phyloP scores from a whole-genome alignment of 2,329 filamentous ascomycete genomes.

The Aspergillus sp. region DNA sequence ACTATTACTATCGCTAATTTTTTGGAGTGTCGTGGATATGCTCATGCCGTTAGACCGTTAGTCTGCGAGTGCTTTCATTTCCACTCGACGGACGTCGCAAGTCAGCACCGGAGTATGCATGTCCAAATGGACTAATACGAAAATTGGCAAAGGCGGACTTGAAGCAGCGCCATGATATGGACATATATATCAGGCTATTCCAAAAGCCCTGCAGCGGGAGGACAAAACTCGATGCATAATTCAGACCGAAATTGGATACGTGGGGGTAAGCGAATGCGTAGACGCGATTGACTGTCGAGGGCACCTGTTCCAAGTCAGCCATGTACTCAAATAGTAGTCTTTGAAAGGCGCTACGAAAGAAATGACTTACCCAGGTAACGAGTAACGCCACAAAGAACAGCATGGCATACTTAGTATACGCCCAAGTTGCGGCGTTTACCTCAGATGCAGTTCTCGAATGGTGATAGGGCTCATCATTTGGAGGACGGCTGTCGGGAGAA shows the following conservation, averaged over 20 bases:
- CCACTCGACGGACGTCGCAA: slow-evolving; percentile 7
- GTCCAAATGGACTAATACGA: neutral
- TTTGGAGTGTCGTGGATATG: neutral
- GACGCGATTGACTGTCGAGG: slow-evolving; percentile 73
- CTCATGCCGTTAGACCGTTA: slow-evolving; percentile 8
- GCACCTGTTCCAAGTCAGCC: slow-evolving; percentile 46
- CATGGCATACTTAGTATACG: slow-evolving; percentile 41
- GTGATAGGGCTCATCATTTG: neutral
- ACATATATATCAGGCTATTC: slow-evolving; percentile 76
- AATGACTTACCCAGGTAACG: slow-evolving; percentile 39
- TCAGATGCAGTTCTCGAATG: slow-evolving; percentile 20
- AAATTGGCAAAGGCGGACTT: slow-evolving; percentile 30
- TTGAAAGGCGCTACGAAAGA: neutral
- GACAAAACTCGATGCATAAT: slow-evolving; percentile 70
- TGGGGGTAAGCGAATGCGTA: slow-evolving; percentile 64
- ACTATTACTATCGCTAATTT: neutral
- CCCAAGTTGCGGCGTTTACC: slow-evolving; percentile 37
- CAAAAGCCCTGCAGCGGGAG: slow-evolving; percentile 81
- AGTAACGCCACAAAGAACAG: slow-evolving; percentile 43
- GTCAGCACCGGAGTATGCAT: slow-evolving; percentile 1
- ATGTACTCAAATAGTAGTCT: neutral
- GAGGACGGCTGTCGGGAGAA: neutral
- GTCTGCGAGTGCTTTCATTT: slow-evolving; percentile 13
- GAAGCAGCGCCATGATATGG: slow-evolving; percentile 67
- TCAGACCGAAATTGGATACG: slow-evolving; percentile 57